phyloP scores from a whole-genome alignment of 2,329 filamentous ascomycete species.

The Cytospora piceicola region DNA sequence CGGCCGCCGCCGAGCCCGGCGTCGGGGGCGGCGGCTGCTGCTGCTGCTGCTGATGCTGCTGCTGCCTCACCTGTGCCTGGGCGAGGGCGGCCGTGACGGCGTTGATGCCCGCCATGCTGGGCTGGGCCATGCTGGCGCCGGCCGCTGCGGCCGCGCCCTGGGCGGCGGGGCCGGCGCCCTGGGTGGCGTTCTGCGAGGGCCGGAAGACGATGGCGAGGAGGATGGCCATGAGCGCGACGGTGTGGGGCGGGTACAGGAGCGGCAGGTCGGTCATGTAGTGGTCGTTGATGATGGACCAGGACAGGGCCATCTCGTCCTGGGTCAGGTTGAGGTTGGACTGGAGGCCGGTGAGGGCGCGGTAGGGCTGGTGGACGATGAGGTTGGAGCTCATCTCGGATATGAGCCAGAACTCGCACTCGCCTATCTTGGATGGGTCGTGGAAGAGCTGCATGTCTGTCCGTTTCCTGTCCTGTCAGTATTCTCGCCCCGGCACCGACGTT shows the following conservation, averaged over 20 bases:
- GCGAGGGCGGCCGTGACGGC: conserved; percentile 54
- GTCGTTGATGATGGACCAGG: conserved; percentile 87
- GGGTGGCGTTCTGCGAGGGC: conserved; percentile 50
- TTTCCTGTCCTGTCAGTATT: conserved; percentile 15
- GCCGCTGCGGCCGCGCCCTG: conserved; percentile 32
- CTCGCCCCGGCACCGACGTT: neutral
- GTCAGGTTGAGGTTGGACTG: conserved; percentile 71
- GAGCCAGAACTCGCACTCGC: conserved; percentile 91
- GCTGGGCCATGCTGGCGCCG: conserved; percentile 31
- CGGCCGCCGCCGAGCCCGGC: conserved; percentile 31
- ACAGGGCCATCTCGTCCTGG: conserved; percentile 77
- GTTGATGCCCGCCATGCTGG: conserved; percentile 46
- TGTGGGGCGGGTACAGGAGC: conserved; percentile 81
- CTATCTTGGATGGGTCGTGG: conserved; percentile 80
- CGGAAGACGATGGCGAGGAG: conserved; percentile 83
- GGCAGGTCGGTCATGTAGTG: conserved; percentile 92
- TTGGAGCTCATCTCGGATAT: conserved; percentile 91
- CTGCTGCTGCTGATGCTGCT: too few species aligned
- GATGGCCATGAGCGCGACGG: conserved; percentile 84
- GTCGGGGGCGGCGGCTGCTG: too few species aligned
- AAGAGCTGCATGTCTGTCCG: conserved; percentile 36
- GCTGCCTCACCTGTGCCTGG: conserved; percentile 47
- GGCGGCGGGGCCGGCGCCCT: conserved; percentile 34
- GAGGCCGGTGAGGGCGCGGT: conserved; percentile 76
- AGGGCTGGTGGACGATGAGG: conserved; percentile 88